phyloP scores from a whole-genome alignment of 305 asterid genomes.

The Fraxinus xanthoxyloides region DNA sequence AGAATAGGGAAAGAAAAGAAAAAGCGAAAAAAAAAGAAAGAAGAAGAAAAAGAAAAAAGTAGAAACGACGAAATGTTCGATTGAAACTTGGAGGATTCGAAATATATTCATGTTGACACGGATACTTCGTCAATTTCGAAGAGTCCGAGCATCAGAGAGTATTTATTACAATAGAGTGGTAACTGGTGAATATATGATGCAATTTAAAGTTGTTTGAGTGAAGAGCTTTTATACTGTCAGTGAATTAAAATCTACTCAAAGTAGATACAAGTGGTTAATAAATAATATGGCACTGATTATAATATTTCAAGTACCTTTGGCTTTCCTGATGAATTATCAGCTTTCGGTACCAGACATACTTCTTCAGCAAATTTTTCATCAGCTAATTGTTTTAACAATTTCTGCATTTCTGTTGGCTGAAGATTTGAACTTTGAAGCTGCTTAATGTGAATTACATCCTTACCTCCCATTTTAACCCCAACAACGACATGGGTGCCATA shows the following conservation, averaged over 20 bases:
- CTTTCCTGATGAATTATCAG: conserved; percentile 40
- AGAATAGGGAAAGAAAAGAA: no score
- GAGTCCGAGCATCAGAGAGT: no score
- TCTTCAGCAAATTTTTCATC: conserved; percentile 68
- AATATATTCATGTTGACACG: no score
- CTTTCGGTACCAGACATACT: conserved; percentile 30
- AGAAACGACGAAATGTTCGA: no score
- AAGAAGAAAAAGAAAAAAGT: no score
- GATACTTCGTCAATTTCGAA: no score
- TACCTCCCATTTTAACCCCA: conserved; percentile 98
- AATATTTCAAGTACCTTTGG: conserved; percentile 50
- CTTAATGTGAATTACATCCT: conserved; percentile 87
- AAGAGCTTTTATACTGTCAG: not conserved
- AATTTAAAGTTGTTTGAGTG: not conserved
- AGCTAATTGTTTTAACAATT: conserved; percentile 74
- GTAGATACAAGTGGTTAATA: not conserved
- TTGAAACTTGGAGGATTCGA: no score
- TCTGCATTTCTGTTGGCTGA: conserved; percentile 77
- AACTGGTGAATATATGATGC: not conserved
- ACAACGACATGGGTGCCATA: conserved; percentile 90
- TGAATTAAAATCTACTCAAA: not conserved
- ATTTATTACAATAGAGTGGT: not conserved
- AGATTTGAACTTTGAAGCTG: conserved; percentile 83
- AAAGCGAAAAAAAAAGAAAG: no score
- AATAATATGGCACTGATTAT: no score